These are phyloP conservation scores for Kodamaea hsintzibuensis DNA, from an alignment of 805 yeast genomes.

Conservation along the genomic window DNA sequence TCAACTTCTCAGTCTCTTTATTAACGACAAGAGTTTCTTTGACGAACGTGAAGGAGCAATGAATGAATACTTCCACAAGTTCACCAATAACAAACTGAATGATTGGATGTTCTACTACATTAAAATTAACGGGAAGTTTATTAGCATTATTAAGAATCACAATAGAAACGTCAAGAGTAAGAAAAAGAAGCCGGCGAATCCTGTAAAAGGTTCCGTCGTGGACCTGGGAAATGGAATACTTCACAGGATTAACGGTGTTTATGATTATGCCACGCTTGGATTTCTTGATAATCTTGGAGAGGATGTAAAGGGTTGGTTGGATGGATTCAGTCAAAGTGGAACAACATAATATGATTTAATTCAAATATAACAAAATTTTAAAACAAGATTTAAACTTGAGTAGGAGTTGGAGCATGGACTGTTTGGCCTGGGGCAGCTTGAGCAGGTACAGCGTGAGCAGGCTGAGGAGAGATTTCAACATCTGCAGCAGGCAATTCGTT, in stretches of 20 bases:
- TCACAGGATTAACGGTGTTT: conserved; percentile 22
- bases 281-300: conserved; percentile 43
- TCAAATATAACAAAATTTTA: neutral
- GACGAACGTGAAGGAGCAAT: conserved; percentile 14
- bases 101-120: conserved; percentile 47
- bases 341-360: neutral
- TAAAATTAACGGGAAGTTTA: conserved; percentile 27
- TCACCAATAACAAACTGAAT: conserved; percentile 34
- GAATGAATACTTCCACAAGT: conserved; percentile 42
- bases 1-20: conserved; percentile 33
- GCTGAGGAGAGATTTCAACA: neutral
- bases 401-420: neutral
- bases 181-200: conserved; percentile 8
- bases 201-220: neutral
- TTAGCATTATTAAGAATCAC: conserved; percentile 37
- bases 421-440: neutral
- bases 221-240: conserved; percentile 7
- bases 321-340: conserved; percentile 4
- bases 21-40: conserved; percentile 26
- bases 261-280: conserved; percentile 34
- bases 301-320: conserved; percentile 42
- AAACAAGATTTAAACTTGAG: neutral
- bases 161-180: conserved; percentile 22
- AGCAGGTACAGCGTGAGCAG: neutral
- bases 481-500: neutral